Percentiles rank a stretch among this genome's conserved stretches.
phyloP scores from a whole-genome alignment of 768 basidiomycete genomes.

The Amanita muscaria region DNA sequence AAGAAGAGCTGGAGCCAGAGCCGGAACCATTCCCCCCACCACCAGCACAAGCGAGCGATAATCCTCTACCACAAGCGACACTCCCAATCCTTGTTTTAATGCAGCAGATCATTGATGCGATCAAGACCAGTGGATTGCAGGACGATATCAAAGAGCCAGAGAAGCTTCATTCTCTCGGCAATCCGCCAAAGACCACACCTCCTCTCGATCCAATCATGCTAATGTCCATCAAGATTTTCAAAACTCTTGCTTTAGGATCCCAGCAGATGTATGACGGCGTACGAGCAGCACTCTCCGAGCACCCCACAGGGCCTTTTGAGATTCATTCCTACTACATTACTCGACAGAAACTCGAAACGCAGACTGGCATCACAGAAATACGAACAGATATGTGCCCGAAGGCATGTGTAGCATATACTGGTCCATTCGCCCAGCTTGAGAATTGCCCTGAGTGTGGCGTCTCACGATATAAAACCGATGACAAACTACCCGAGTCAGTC shows the following conservation, averaged over 20 bases:
- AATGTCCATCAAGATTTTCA: background rate
- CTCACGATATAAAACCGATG: background rate
- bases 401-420: conserved; percentile 1
- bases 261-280: background rate
- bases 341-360: background rate
- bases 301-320: background rate
- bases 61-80: no score
- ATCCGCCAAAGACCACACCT: background rate
- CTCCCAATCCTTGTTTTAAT: no score
- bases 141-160: background rate
- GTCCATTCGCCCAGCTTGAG: background rate
- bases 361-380: background rate
- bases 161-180: background rate
- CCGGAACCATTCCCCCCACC: no score
- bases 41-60: no score
- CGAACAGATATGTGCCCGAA: conserved; percentile 4
- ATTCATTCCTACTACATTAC: background rate
- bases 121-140: background rate
- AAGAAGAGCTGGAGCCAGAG: no score
- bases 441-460: background rate
- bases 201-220: background rate
- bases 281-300: background rate
- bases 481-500: background rate
- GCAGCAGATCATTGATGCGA: background rate
- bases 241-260: background rate